phyloP scores from a whole-genome alignment of 148 eudicot genomes.

The Camellia lanceoleosa region DNA sequence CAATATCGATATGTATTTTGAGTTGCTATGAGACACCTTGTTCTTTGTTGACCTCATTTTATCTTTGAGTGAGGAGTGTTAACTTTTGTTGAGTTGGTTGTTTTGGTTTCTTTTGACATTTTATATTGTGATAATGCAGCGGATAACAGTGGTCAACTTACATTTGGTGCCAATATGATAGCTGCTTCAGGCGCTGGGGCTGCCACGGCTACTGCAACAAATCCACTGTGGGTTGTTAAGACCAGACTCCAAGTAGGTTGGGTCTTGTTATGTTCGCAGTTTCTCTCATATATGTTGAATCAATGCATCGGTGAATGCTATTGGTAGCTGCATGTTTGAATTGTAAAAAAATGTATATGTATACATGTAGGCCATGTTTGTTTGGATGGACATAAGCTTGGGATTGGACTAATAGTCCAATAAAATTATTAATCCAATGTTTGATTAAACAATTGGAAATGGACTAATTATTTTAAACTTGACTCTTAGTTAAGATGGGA shows the following conservation, averaged over 20 bases:
- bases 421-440: no score
- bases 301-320: not conserved
- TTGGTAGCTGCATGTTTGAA: constrained; percentile 5
- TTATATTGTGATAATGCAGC: constrained; percentile 31
- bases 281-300: not conserved
- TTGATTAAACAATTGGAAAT: no score
- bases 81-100: not conserved
- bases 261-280: constrained; percentile 9
- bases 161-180: constrained; percentile 78
- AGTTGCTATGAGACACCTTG: not conserved
- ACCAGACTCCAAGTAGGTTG: constrained; percentile 93
- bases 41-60: constrained; percentile 6
- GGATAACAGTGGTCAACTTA: constrained; percentile 50
- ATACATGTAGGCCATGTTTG: no score
- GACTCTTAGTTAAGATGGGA: no score
- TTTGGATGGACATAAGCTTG: no score
- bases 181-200: constrained; percentile 98
- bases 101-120: constrained; percentile 5
- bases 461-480: no score
- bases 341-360: not conserved
- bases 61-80: not conserved
- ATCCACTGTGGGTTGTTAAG: constrained; percentile 99
- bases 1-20: not conserved
- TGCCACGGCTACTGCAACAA: constrained; percentile 68
- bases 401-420: no score